These are phyloP conservation scores for Wickerhamiella sergipiensis DNA, from an alignment of 805 yeast species.

Conservation along the genomic window DNA sequence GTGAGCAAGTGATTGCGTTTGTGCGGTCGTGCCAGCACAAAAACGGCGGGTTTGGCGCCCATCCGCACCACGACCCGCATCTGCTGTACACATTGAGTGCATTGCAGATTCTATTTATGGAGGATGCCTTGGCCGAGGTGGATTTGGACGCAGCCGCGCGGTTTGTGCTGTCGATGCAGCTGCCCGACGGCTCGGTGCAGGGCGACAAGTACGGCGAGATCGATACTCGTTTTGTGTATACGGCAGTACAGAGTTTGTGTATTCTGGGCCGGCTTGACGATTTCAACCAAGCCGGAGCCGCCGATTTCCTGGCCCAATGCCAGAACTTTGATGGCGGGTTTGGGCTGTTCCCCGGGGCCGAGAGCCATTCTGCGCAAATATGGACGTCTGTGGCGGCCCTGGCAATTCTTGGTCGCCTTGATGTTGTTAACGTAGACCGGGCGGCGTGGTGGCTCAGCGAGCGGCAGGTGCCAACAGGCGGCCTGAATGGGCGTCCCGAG, in stretches of 20 bases:
- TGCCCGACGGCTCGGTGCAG: slow-evolving; percentile 56
- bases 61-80: slow-evolving; percentile 83
- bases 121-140: slow-evolving; percentile 38
- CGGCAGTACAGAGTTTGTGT: slow-evolving; percentile 60
- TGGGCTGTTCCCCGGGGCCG: slow-evolving; percentile 90
- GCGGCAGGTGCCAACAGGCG: slow-evolving; percentile 77
- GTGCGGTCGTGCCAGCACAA: slow-evolving; percentile 47
- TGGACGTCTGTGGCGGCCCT: slow-evolving; percentile 77
- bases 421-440: slow-evolving; percentile 30
- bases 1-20: slow-evolving; percentile 49
- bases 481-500: slow-evolving; percentile 92
- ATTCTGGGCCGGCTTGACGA: slow-evolving; percentile 48
- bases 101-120: slow-evolving; percentile 60
- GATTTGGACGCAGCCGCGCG: slow-evolving; percentile 25
- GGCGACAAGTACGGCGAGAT: slow-evolving; percentile 90
- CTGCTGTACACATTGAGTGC: slow-evolving; percentile 75
- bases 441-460: slow-evolving; percentile 79
- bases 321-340: slow-evolving; percentile 92
- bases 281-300: slow-evolving; percentile 41
- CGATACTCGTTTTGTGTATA: slow-evolving; percentile 83
- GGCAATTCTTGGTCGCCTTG: slow-evolving; percentile 49
- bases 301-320: slow-evolving; percentile 50
- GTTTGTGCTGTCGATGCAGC: slow-evolving; percentile 32
- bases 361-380: slow-evolving; percentile 71
- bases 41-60: slow-evolving; percentile 69